phyloP scores from a whole-genome alignment of 2,329 filamentous ascomycete species.

The Tolypocladium inflatum region DNA sequence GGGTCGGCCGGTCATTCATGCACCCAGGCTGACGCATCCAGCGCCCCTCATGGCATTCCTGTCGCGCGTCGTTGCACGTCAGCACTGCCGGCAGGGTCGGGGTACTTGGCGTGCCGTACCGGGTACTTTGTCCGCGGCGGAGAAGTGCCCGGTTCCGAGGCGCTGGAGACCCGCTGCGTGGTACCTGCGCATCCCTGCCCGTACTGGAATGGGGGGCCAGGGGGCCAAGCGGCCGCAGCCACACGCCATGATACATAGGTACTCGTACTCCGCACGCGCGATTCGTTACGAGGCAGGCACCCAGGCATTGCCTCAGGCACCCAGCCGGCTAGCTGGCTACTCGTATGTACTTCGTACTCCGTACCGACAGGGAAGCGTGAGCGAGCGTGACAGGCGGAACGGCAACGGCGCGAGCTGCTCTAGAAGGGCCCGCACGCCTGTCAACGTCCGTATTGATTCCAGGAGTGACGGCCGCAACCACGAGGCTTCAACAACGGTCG shows the following conservation, averaged over 20 bases:
- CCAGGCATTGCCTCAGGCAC: neutral
- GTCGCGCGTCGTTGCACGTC: neutral
- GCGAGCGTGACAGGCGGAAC: neutral
- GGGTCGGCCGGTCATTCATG: neutral
- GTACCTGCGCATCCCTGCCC: slow-evolving; percentile 4
- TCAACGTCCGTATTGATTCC: neutral
- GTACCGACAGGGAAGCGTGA: neutral
- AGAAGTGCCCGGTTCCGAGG: slow-evolving; percentile 3
- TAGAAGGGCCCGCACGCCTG: neutral
- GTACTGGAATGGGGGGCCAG: slow-evolving; percentile 1
- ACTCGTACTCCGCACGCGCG: neutral
- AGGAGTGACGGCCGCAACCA: neutral
- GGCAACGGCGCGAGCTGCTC: neutral
- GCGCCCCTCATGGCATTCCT: neutral
- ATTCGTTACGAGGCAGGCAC: neutral
- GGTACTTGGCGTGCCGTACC: neutral
- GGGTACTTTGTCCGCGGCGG: neutral
- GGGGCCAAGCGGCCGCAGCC: neutral
- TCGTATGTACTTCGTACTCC: too few species aligned
- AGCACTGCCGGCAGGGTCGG: neutral
- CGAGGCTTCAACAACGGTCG: neutral
- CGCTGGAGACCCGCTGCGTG: neutral
- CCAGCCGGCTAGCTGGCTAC: too few species aligned
- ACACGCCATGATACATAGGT: neutral
- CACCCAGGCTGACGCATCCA: neutral